Base-by-base conservation (phyloP, 352 stramenopile species). In the Globisporangium yorkense region DNA sequence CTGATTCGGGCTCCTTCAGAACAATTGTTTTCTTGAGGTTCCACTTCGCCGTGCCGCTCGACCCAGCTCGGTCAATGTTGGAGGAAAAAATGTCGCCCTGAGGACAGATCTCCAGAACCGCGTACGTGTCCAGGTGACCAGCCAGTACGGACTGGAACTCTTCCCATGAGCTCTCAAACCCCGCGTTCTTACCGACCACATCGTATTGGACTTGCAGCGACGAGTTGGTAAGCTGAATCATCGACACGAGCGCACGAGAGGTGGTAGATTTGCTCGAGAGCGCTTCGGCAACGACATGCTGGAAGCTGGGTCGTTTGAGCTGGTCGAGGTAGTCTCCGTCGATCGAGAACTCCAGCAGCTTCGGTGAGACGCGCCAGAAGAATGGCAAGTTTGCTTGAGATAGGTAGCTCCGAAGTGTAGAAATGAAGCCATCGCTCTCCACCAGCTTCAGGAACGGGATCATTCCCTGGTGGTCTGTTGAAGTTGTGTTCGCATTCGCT, bases 71-170 rank as follows among this genome's bases (percentile, higher is more conserved):
- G 37, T 84, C 69, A 0, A 89, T 65, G 12, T 55, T 55, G 1
- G 84, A 92, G 1, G 70, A 60, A 53, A 87, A 89, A 4, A 69
- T 41, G 40, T 88, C 67, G 9, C 81, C 82, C 54, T 94, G 80
- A n/a, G 84, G 84, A 18, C 73, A 65, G 0, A 94, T 24, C 41
- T 88, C 65, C 13, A 94, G 45, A 12, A 88, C 45, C 0, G 81
- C 81, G 53, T 90, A 92, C 2, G 63, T 72, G 39, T 89, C 71
- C 52, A 89, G 76, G 5, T 84, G 63, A 15, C 77, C 82, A 13
- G 66, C 66, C 1, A 92, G 61, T 4, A 84, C 71, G 3, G 73
- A 67, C 53, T 89, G 78, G 29, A 92, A 87, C 9, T 82, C 75
- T 39, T 62, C 61, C 82, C 82, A 92, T 1, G 67, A 62, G 3